Conservation (phyloP, 176 grass and related monocot genomes). For the Juncus inflexus region DNA sequence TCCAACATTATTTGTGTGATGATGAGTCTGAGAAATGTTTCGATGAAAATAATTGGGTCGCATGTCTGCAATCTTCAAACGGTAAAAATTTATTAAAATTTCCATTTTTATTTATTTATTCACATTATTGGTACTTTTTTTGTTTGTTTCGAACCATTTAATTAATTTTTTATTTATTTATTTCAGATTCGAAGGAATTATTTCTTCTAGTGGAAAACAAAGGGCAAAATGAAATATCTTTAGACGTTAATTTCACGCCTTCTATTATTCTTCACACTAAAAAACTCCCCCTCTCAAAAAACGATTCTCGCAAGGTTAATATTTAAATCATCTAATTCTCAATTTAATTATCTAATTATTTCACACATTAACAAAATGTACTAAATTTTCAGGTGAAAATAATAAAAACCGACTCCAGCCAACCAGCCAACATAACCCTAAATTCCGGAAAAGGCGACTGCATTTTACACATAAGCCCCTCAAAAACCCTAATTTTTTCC, state of each 20-base stretch:
- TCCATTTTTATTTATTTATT: constrained; percentile 14
- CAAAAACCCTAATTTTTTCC: constrained; percentile 26
- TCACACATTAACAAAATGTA: neutral
- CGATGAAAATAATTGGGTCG: constrained; percentile 28
- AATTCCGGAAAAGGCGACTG: constrained; percentile 36
- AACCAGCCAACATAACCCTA: constrained; percentile 44
- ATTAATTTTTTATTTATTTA: constrained; percentile 15
- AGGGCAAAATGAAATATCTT: constrained; percentile 30
- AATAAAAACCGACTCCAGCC: constrained; percentile 14
- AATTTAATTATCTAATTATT: too few species aligned
- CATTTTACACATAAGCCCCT: constrained; percentile 15
- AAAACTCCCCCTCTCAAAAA: constrained; percentile 23
- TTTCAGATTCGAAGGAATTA: constrained; percentile 42
- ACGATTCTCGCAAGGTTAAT: constrained; percentile 38
- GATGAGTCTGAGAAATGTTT: constrained; percentile 13
- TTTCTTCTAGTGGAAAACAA: constrained; percentile 47
- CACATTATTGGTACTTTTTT: neutral
- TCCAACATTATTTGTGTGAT: constrained; percentile 13
- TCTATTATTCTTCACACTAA: constrained; percentile 22
- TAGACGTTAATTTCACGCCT: constrained; percentile 34
- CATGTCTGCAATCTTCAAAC: constrained; percentile 33
- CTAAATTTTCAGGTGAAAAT: constrained; percentile 43
- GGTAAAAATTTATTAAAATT: constrained; percentile 22
- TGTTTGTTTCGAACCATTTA: too few species aligned
- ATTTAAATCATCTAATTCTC: neutral